These are phyloP conservation scores for Mycena galericulata DNA, from an alignment of 768 basidiomycete genomes.

Conservation along the genomic window DNA sequence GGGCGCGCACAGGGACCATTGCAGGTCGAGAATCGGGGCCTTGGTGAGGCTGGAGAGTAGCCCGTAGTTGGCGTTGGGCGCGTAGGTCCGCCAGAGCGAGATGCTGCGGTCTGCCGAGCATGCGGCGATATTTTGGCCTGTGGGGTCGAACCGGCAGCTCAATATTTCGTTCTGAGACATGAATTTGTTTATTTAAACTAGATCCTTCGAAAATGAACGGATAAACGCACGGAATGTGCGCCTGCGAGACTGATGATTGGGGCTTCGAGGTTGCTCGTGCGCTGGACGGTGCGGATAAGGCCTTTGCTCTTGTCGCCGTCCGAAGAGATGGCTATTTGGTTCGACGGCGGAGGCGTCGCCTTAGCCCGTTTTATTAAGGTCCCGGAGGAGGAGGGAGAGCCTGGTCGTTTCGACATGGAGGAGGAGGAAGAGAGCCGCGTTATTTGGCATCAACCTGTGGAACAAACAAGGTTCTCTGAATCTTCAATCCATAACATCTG, in stretches of 20 bases:
- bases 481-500: too few species aligned
- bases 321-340: conserved; percentile 83
- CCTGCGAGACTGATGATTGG: conserved; percentile 94
- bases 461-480: too few species aligned
- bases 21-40: conserved; percentile 91
- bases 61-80: conserved; percentile 94
- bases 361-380: conserved; percentile 74
- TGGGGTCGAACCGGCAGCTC: conserved; percentile 93
- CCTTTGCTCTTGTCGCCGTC: conserved; percentile 82
- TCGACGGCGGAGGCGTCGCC: conserved; percentile 61
- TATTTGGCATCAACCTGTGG: too few species aligned
- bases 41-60: conserved; percentile 87
- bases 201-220: neutral
- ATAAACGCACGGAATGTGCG: conserved; percentile 78
- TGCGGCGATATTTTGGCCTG: conserved; percentile 93
- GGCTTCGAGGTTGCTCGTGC: conserved; percentile 93
- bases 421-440: neutral
- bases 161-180: conserved; percentile 80
- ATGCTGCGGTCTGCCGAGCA: conserved; percentile 91
- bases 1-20: conserved; percentile 85
- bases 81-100: conserved; percentile 92
- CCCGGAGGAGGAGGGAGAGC: conserved; percentile 68
- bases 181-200: neutral
- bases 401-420: conserved; percentile 79
- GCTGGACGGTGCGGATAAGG: conserved; percentile 84